These are phyloP conservation scores for Phytophthora sp. DNA, from an alignment of 352 stramenopile species.

Conservation along the genomic window DNA sequence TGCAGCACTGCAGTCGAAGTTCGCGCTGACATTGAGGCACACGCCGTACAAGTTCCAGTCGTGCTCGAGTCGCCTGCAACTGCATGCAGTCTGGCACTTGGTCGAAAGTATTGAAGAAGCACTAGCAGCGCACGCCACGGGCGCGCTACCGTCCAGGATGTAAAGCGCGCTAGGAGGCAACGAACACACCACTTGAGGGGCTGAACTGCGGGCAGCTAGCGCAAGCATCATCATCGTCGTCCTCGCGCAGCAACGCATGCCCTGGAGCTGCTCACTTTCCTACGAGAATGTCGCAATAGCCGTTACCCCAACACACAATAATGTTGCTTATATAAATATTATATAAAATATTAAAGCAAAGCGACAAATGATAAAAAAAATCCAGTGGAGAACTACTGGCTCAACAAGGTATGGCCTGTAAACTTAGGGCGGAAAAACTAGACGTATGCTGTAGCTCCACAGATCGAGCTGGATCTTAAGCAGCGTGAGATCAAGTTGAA, in stretches of 20 bases:
- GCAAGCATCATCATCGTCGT: constrained; percentile 10
- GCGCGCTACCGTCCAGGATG: constrained; percentile 11
- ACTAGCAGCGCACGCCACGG: constrained; percentile 12
- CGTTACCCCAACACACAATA: too few relatives aligned
- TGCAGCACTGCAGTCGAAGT: constrained; percentile 15
- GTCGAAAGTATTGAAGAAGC: constrained; percentile 16
- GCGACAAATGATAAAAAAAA: background rate
- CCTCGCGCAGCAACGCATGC: constrained; percentile 10
- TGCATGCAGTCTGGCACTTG: constrained; percentile 24
- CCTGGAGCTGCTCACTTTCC: constrained; percentile 8
- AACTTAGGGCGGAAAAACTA: background rate
- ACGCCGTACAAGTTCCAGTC: constrained; percentile 16
- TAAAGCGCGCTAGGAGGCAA: constrained; percentile 37
- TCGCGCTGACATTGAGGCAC: constrained; percentile 19
- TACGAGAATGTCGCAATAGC: background rate
- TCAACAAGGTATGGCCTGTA: background rate
- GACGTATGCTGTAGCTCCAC: too few relatives aligned
- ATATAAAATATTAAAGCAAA: background rate
- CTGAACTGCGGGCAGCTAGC: constrained; percentile 2
- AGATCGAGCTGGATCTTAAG: background rate
- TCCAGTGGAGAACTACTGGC: background rate
- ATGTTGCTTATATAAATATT: constrained; percentile 4
- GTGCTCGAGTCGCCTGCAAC: constrained; percentile 25
- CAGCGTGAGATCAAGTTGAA: background rate
- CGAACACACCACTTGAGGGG: constrained; percentile 31